Evolutionary conservation across 2,329 filamentous ascomycete genomes (phyloP).

Genomic region (Blumeria graminis): DNA sequence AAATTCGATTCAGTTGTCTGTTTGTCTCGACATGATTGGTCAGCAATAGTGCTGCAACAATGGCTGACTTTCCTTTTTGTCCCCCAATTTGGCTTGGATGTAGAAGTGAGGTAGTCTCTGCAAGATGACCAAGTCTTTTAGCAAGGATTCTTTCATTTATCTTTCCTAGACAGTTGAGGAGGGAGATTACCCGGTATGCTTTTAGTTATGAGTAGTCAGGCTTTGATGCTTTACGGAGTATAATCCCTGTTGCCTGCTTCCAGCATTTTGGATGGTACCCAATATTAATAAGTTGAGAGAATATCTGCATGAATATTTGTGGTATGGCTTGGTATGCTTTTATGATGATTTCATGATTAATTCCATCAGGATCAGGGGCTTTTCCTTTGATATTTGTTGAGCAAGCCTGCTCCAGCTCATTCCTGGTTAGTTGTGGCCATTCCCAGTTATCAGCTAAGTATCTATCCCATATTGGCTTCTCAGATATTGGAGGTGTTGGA

Average conservation of each 20-base stretch:
- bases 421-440: neutral
- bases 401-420: neutral
- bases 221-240: too few species aligned
- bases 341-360: neutral
- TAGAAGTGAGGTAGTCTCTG: too few species aligned
- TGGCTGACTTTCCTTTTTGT: too few species aligned
- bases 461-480: neutral
- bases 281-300: neutral
- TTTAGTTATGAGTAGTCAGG: too few species aligned
- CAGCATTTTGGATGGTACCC: constrained; percentile 1
- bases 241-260: neutral
- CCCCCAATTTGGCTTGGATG: too few species aligned
- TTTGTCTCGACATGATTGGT: too few species aligned
- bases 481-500: neutral
- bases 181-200: too few species aligned
- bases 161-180: too few species aligned
- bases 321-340: neutral
- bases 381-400: neutral
- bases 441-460: neutral
- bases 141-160: too few species aligned
- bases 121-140: too few species aligned
- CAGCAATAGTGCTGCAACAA: too few species aligned
- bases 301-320: neutral
- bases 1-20: too few species aligned
- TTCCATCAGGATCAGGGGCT: neutral